Evolutionary conservation across 2,329 filamentous ascomycete species (phyloP).

Genomic region (Bisporella sp.): DNA sequence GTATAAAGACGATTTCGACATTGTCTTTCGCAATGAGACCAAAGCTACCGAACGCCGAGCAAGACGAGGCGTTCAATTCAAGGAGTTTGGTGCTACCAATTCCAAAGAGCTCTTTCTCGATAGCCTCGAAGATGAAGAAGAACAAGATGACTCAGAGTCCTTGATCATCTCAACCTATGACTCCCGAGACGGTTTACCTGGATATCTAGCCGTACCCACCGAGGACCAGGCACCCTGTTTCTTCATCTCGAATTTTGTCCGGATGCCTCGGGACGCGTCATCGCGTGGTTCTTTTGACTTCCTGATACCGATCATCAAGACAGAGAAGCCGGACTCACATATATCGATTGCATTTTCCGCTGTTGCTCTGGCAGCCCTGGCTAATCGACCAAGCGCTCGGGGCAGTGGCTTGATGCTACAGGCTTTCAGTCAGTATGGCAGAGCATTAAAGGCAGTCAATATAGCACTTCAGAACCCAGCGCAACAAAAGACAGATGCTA

Average conservation of each 20-base stretch:
- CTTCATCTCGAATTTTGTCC: slow-evolving; percentile 54
- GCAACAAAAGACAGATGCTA: slow-evolving; percentile 45
- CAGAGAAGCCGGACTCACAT: slow-evolving; percentile 36
- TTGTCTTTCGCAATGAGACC: slow-evolving; percentile 68
- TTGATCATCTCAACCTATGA: too few species aligned
- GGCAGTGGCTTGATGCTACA: slow-evolving; percentile 27
- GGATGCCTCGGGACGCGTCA: slow-evolving; percentile 43
- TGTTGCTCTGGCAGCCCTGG: slow-evolving; percentile 49
- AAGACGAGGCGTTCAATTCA: slow-evolving; percentile 41
- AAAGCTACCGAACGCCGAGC: slow-evolving; percentile 58
- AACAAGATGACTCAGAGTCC: too few species aligned
- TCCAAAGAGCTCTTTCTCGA: neutral
- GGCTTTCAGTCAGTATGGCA: slow-evolving; percentile 47
- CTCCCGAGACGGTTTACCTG: too few species aligned
- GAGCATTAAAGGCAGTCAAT: slow-evolving; percentile 46
- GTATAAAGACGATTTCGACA: slow-evolving; percentile 65
- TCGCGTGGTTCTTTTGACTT: slow-evolving; percentile 53
- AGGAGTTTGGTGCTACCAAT: slow-evolving; percentile 33
- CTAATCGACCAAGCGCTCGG: slow-evolving; percentile 39
- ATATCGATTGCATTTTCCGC: slow-evolving; percentile 52
- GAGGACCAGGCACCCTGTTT: slow-evolving; percentile 51
- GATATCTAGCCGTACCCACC: slow-evolving; percentile 35
- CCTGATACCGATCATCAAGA: slow-evolving; percentile 46
- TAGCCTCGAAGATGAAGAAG: too few species aligned
- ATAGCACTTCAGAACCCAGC: slow-evolving; percentile 44